Conservation (phyloP, 495 filamentous ascomycete species). For the Aspergillus cristatus region DNA sequence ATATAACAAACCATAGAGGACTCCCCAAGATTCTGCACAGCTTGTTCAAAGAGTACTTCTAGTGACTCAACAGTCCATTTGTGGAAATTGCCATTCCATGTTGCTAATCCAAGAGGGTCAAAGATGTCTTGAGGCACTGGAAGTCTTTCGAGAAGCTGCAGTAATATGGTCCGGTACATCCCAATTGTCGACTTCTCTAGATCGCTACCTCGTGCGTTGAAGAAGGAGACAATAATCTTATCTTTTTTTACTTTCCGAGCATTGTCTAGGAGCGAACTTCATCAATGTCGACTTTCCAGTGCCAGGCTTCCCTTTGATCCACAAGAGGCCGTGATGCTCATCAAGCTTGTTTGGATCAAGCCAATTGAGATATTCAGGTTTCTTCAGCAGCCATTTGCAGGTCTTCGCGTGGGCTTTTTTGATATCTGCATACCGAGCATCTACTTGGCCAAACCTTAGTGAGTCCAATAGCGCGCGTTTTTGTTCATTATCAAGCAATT, state of each 20-base stretch:
- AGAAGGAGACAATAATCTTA: slow-evolving; percentile 35
- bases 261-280: too few relatives aligned
- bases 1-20: slow-evolving; percentile 21
- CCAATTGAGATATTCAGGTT: slow-evolving; percentile 37
- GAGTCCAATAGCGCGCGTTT: too few relatives aligned
- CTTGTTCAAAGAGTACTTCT: slow-evolving; percentile 11
- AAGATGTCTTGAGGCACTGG: slow-evolving; percentile 19
- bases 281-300: slow-evolving; percentile 47
- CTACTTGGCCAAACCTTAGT: too few relatives aligned
- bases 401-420: slow-evolving; percentile 29
- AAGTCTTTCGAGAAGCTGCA: slow-evolving; percentile 20
- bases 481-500: too few relatives aligned
- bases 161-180: slow-evolving; percentile 46
- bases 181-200: slow-evolving; percentile 43
- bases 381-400: slow-evolving; percentile 40
- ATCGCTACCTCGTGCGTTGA: slow-evolving; percentile 36
- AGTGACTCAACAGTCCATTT: slow-evolving; percentile 10
- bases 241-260: too few relatives aligned
- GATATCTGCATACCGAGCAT: too few relatives aligned
- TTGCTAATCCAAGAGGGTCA: slow-evolving; percentile 3
- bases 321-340: slow-evolving; percentile 42
- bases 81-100: slow-evolving; percentile 4
- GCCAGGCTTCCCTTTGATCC: slow-evolving; percentile 51
- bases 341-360: slow-evolving; percentile 23
- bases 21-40: slow-evolving; percentile 13